These are phyloP conservation scores for Populus hybrid DNA, from an alignment of 441 rosid species.

Conservation along the genomic window DNA sequence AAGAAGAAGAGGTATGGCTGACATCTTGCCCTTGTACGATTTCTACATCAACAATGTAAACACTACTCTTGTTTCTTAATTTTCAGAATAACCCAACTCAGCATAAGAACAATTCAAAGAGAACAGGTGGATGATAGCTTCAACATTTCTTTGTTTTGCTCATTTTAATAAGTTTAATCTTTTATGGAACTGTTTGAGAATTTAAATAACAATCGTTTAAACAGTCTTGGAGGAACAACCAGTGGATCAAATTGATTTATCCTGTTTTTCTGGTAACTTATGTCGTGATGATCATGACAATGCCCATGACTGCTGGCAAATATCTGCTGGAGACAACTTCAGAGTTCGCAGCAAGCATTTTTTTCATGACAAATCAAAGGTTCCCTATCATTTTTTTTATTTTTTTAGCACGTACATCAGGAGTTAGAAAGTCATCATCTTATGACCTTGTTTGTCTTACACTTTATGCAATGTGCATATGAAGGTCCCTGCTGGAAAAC, in stretches of 20 bases:
- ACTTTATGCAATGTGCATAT: constrained; percentile 17
- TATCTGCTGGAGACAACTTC: constrained; percentile 88
- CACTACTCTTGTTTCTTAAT: constrained; percentile 3
- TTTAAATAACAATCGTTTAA: constrained; percentile 11
- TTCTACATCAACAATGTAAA: not conserved
- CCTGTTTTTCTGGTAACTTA: constrained; percentile 83
- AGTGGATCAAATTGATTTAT: constrained; percentile 65
- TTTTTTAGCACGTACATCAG: not conserved
- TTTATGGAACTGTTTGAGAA: constrained; percentile 7
- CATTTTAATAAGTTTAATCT: constrained; percentile 4
- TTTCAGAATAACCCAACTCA: constrained; percentile 53
- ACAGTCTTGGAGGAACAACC: constrained; percentile 66
- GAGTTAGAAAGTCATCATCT: constrained; percentile 1
- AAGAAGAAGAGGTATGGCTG: constrained; percentile 75
- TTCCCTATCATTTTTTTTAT: constrained; percentile 23
- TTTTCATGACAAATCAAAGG: constrained; percentile 89
- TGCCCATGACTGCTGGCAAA: constrained; percentile 86
- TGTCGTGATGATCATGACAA: constrained; percentile 77
- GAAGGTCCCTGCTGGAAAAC: constrained; percentile 96
- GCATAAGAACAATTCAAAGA: constrained; percentile 52
- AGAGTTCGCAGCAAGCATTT: constrained; percentile 92
- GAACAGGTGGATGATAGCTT: constrained; percentile 47
- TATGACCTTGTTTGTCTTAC: constrained; percentile 14
- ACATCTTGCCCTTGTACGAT: constrained; percentile 12
- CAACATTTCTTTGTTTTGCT: not conserved